Evolutionary conservation across 2,329 filamentous ascomycete genomes (phyloP).

Genomic region (Trichoderma atrobrunneum): DNA sequence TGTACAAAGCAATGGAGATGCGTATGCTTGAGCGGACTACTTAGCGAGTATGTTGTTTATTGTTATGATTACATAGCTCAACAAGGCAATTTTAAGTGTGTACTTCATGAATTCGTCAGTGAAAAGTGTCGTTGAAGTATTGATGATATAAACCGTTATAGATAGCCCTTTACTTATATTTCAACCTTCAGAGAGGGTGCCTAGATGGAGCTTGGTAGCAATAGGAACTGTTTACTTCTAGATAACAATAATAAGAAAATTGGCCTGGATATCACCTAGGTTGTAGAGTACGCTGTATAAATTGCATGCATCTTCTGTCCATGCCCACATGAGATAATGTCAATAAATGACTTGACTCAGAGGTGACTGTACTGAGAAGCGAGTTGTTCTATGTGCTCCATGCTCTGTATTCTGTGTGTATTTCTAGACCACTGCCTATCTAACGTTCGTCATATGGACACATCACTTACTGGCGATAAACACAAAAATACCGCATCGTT

Average conservation of each 20-base stretch:
- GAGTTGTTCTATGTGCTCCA: background rate
- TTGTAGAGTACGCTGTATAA: background rate
- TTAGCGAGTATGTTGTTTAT: background rate
- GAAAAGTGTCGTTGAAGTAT: fast-evolving
- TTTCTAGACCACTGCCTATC: background rate
- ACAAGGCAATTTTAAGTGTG: background rate
- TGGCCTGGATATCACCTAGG: background rate
- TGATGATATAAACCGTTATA: background rate
- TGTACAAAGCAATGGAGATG: background rate
- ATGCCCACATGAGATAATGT: background rate
- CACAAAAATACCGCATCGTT: background rate
- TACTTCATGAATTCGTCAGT: background rate
- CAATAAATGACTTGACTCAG: background rate
- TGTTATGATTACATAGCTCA: background rate
- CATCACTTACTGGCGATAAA: background rate
- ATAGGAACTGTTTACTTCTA: background rate
- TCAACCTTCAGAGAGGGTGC: background rate
- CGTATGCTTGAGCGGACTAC: background rate
- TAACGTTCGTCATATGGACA: background rate
- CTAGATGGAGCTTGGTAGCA: background rate
- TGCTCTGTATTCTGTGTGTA: background rate
- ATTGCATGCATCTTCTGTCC: background rate
- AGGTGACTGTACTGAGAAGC: background rate
- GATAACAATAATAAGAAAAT: background rate
- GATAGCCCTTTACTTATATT: background rate